Conservation (phyloP, 768 basidiomycete genomes). For the Fomitopsis pulvina region DNA sequence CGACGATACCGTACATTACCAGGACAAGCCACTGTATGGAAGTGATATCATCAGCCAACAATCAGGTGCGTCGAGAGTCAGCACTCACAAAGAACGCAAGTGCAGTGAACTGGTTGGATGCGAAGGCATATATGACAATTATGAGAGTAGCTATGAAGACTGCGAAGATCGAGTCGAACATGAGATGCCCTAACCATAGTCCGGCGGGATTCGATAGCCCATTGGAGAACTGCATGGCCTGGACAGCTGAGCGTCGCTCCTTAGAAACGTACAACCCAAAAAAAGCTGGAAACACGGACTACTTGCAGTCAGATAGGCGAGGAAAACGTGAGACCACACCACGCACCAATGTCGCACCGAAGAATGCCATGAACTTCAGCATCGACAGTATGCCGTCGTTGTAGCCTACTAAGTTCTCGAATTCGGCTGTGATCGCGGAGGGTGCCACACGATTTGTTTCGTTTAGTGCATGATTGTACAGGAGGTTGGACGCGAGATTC, state of each 20-base stretch:
- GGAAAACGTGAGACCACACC: not conserved
- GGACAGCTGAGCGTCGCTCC: slow-evolving; percentile 65
- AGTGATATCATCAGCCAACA: not conserved
- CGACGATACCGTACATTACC: slow-evolving; percentile 63
- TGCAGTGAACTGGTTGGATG: slow-evolving; percentile 58
- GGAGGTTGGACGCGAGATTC: slow-evolving; percentile 61
- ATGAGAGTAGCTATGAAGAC: slow-evolving; percentile 58
- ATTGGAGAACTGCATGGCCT: slow-evolving; percentile 80
- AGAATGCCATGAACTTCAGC: slow-evolving; percentile 72
- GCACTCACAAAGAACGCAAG: slow-evolving; percentile 54
- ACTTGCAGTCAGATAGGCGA: not conserved
- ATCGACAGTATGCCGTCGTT: slow-evolving; percentile 49
- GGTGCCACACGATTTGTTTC: slow-evolving; percentile 31
- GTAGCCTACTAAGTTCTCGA: slow-evolving; percentile 49
- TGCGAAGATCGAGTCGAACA: slow-evolving; percentile 62
- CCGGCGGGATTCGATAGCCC: slow-evolving; percentile 64
- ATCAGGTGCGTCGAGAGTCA: slow-evolving; percentile 4
- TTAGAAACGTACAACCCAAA: slow-evolving; percentile 70
- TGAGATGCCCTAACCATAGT: slow-evolving; percentile 73
- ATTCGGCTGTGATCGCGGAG: slow-evolving; percentile 52
- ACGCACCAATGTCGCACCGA: slow-evolving; percentile 63
- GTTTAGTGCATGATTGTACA: slow-evolving; percentile 60
- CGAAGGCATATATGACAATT: slow-evolving; percentile 50
- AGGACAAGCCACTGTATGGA: slow-evolving; percentile 60
- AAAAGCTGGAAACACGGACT: slow-evolving; percentile 78